Evolutionary conservation across 2,329 filamentous ascomycete species (phyloP).

Genomic region (Aspergillus quadricinctus): DNA sequence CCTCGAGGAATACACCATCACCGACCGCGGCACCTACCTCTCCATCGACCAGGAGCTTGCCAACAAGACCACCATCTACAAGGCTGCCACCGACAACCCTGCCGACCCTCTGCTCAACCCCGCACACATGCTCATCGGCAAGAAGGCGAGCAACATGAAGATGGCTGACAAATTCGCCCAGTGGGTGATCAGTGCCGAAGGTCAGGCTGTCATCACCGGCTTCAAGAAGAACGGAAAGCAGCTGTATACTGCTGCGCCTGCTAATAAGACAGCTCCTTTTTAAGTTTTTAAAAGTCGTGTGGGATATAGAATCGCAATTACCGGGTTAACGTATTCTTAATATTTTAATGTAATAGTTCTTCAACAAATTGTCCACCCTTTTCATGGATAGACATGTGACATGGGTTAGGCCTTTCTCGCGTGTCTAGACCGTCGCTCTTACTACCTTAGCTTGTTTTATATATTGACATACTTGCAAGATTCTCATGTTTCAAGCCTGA

Average conservation of each 20-base stretch:
- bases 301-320: neutral
- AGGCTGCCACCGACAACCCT: constrained; percentile 30
- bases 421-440: neutral
- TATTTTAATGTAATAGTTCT: too few species aligned
- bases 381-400: too few species aligned
- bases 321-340: too few species aligned
- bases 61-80: constrained; percentile 30
- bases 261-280: constrained; percentile 8
- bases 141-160: constrained; percentile 29
- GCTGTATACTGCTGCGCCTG: constrained; percentile 37
- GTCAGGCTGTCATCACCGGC: constrained; percentile 33
- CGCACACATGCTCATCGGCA: constrained; percentile 40
- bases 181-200: constrained; percentile 35
- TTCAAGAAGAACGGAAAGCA: constrained; percentile 38
- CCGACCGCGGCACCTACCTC: constrained; percentile 44
- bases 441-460: too few species aligned
- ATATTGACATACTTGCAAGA: too few species aligned
- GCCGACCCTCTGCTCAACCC: constrained; percentile 42
- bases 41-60: constrained; percentile 33
- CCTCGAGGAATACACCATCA: constrained; percentile 46
- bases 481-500: too few species aligned
- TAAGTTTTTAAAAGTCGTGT: neutral
- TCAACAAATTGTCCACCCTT: too few species aligned
- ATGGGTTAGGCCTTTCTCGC: neutral
- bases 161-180: constrained; percentile 36